Conservation (phyloP, 2,329 filamentous ascomycete species). For the Spiromastix sp. region DNA sequence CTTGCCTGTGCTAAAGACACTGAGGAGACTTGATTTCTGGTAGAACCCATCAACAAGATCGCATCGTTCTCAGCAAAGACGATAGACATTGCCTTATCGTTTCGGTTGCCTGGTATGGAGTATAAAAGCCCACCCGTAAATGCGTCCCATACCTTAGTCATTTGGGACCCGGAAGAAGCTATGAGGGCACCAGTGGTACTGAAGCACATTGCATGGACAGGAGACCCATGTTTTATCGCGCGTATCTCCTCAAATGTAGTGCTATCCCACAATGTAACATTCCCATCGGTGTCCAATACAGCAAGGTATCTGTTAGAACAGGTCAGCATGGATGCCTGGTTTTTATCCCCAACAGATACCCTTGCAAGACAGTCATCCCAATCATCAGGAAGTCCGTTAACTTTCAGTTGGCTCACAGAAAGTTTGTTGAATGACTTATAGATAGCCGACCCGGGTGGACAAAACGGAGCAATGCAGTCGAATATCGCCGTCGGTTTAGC, state of each 20-base stretch:
- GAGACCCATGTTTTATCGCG: constrained; percentile 10
- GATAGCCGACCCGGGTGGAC: constrained; percentile 25
- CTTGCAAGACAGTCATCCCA: constrained; percentile 13
- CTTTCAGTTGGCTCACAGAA: constrained; percentile 9
- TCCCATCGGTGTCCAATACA: constrained; percentile 12
- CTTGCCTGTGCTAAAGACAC: constrained; percentile 1
- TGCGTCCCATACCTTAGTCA: constrained; percentile 12
- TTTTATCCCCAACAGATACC: constrained; percentile 5
- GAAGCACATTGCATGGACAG: constrained; percentile 8
- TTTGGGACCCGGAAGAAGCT: constrained; percentile 10
- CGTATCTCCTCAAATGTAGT: constrained; percentile 12
- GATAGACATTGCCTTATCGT: constrained; percentile 8
- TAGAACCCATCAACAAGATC: constrained; percentile 6
- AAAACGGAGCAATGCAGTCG: constrained; percentile 29
- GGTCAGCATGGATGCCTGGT: constrained; percentile 6
- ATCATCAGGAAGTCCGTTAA: constrained; percentile 10
- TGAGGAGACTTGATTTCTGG: neutral
- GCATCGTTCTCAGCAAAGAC: constrained; percentile 7
- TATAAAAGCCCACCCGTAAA: constrained; percentile 4
- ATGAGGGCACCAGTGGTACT: constrained; percentile 10
- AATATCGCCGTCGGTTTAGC: constrained; percentile 24
- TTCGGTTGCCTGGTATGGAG: constrained; percentile 6
- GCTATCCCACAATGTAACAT: constrained; percentile 11
- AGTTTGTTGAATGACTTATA: constrained; percentile 21
- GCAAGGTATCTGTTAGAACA: constrained; percentile 12